Evolutionary conservation across 2,329 filamentous ascomycete species (phyloP), one percentile per base, ranked within the genome.

Genomic region (Scopulariopsis brevicaulis): DNA sequence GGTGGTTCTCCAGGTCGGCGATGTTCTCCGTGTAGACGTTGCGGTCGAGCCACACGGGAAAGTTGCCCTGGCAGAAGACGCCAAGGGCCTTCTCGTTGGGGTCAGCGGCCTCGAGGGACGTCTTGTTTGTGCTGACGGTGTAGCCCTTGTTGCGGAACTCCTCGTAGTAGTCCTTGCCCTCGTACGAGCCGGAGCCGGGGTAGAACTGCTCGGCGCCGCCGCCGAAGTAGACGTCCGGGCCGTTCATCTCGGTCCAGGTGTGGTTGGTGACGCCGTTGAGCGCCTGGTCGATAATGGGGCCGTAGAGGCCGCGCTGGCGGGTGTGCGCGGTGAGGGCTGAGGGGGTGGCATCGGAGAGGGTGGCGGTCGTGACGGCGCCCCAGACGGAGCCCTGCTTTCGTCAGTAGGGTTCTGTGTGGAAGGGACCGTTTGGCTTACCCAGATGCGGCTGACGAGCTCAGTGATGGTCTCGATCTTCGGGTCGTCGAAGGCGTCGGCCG

Each of bases 381-480:
- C 80, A 82, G 32, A 76, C 77, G 56, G 76, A 84, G 59, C 74
- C 76, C 69, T 77, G 24, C 3, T 4, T 15, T 6, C 14, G 40
- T 68, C 58, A 66, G 61, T 32, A 52, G 12, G 4, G 15, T 46
- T 46, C 40, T 46, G 15, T 40, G 15, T 14, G 7, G 6, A n/a
- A n/a, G n/a, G n/a, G n/a, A n/a, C n/a, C n/a, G n/a, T 46, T 15
- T 46, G 15, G 15, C 40, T 46, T 60, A 83, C 79, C 70, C 80
- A 83, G 57, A 90, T 76, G 59, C 90, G 85, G 64, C 81, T 79
- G 72, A 93, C 85, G 59, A 94, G 77, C 71, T 91, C 87, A 24
- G 87, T 84, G 67, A 95, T 89, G 15, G 85, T 90, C 75, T 94
- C 90, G 24, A 95, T 82, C 74, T 93, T 94, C 57, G 90, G 90